These are phyloP conservation scores for Pholiota conissans DNA, from an alignment of 768 basidiomycete species.

Conservation along the genomic window DNA sequence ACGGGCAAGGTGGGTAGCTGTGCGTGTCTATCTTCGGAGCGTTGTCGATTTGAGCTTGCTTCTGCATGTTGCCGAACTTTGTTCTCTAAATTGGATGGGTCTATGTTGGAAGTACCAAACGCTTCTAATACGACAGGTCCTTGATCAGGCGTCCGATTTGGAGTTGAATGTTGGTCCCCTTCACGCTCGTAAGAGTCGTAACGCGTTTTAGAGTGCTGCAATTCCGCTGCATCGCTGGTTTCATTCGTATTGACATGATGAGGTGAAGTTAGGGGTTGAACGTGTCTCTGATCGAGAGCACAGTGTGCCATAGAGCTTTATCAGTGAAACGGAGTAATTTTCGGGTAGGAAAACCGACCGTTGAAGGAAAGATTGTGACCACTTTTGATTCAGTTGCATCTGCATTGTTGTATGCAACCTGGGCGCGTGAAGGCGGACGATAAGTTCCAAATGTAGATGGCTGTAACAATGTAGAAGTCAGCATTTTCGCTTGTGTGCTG, in stretches of 20 bases:
- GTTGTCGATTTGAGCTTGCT: too few relatives aligned
- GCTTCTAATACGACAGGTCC: background rate
- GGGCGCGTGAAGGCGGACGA: background rate
- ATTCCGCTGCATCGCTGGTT: background rate
- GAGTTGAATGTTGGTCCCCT: background rate
- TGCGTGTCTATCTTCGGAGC: too few relatives aligned
- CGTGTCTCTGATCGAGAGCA: background rate
- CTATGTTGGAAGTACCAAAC: background rate
- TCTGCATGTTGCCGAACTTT: background rate
- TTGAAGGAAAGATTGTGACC: background rate
- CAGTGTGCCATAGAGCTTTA: background rate
- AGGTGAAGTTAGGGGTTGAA: background rate
- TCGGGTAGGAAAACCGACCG: background rate
- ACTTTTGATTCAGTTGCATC: background rate
- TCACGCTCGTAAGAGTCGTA: background rate
- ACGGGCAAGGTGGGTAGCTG: background rate
- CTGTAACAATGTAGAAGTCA: background rate
- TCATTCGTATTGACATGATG: background rate
- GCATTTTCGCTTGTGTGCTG: background rate
- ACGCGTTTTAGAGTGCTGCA: background rate
- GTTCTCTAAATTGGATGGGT: background rate
- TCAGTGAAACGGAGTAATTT: background rate
- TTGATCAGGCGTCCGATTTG: background rate
- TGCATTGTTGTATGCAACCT: background rate
- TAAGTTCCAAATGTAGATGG: background rate